Conservation (phyloP, 2,329 filamentous ascomycete genomes). For the Stachybotrys chartarum region DNA sequence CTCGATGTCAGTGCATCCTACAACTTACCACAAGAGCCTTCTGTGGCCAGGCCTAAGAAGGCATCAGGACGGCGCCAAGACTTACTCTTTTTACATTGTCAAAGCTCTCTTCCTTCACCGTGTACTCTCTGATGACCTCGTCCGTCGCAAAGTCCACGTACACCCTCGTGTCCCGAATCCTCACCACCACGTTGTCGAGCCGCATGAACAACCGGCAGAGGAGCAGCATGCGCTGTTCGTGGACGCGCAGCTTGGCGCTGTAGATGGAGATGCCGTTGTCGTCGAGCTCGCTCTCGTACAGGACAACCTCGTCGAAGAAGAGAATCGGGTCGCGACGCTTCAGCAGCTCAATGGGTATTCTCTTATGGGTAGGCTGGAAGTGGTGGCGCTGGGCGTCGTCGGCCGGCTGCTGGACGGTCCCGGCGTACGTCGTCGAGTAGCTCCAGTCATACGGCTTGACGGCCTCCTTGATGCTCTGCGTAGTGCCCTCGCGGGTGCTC, state of each 20-base stretch:
- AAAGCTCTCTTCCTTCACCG: slow-evolving; percentile 77
- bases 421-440: slow-evolving; percentile 83
- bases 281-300: slow-evolving; percentile 96
- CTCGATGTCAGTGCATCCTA: neutral
- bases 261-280: slow-evolving; percentile 89
- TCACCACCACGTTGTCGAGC: slow-evolving; percentile 80
- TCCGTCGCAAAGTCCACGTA: slow-evolving; percentile 82
- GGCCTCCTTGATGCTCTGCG: slow-evolving; percentile 84
- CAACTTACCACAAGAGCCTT: neutral
- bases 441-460: slow-evolving; percentile 98
- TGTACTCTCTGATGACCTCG: slow-evolving; percentile 82
- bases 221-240: slow-evolving; percentile 80
- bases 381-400: slow-evolving; percentile 4
- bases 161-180: slow-evolving; percentile 82
- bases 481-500: slow-evolving; percentile 61
- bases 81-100: slow-evolving; percentile 65
- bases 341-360: slow-evolving; percentile 80
- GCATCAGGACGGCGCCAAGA: slow-evolving; percentile 4
- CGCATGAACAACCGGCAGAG: slow-evolving; percentile 87
- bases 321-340: slow-evolving; percentile 87
- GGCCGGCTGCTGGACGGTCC: slow-evolving; percentile 46
- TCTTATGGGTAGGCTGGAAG: slow-evolving; percentile 23
- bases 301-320: slow-evolving; percentile 92
- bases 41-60: neutral
- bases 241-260: slow-evolving; percentile 86